Base-by-base conservation (phyloP, 2,329 filamentous ascomycete genomes). In the Scopulariopsis brevicaulis region DNA sequence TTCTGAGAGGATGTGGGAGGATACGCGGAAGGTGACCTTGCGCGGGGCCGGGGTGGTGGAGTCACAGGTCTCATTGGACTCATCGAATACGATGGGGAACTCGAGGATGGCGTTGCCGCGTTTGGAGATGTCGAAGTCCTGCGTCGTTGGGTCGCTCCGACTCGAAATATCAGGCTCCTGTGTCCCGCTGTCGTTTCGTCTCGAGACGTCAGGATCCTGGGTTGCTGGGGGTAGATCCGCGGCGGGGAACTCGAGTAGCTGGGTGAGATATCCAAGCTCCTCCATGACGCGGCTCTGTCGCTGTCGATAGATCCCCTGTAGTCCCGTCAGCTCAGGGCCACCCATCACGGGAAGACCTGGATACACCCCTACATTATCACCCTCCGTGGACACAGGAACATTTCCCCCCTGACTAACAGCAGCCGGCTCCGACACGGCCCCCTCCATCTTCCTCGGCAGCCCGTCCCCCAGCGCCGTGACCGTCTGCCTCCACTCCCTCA, bases 71-170 rank as follows among this genome's bases (percentile, higher is more conserved):
- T 32, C 25, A 28, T 48, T 18, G 15, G 46, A 10, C 1, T 61
- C 60, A 18, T 73, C 71, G 8, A 66, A 65, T 1, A 64, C 66
- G 0, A 66, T 63, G 57, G 74, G 70, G 60, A 81, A 82, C 60
- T 81, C 79, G 35, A 82, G 70, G 28, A 82, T 71, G 2, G 72
- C 72, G 60, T 81, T 77, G 7, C 79, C 78, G 2, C 69, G 69
- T 1, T 70, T 69, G 0, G 73, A 69, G 56, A 81, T 76, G 40
- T 68, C 64, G 50, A 70, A 71, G 57, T 80, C 77, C 18, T 70
- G 66, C 10, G 77, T 52, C n/a, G 50, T 67, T 0, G 64, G 65
- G 54, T 70, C 70, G 1, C 65, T n/a, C 69, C 67, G 5, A 70
- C 68, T 4, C 4, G 37, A 76, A 64, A 1, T 73, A 70, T 12